Base-by-base conservation (phyloP, 306 rosid genomes). In the Glycyrrhiza uralensis region DNA sequence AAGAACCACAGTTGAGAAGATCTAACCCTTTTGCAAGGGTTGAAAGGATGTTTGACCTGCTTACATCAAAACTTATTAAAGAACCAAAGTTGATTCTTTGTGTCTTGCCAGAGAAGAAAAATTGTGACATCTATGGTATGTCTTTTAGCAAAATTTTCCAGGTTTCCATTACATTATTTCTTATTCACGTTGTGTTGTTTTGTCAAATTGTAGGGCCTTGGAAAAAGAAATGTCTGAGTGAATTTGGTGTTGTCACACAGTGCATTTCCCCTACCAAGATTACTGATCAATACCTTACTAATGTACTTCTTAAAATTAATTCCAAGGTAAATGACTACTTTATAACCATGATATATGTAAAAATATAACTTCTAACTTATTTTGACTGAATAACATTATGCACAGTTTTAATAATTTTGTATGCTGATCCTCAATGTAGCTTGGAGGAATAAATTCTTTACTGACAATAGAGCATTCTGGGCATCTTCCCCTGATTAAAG, bases 371-470 rank as follows among this genome's bases (percentile, higher is more conserved):
- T 39, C 30, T 46, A 51, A 18, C 11, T 29, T 36, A 7, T 19
- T 50, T 44, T 62, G 51, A 54, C 22, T 15, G 26, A 2, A 12
- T 32, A 38, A 29, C 60, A 13, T 56, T 17, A 60, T 67, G 62
- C 36, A 33, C 32, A 51, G 11, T 67, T 70, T 18, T 39, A 12
- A 24, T 77, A 44, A 33, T 57, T 75, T 62, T 56, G 30, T 55
- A 26, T 69, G 20, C 28, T 2, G 74, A 36, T 68, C 75, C 20
- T 74, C 11, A 72, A 15, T 56, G 42, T 75, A 94, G 98, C 94
- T 94, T 72, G 96, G 98, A 33, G 98, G 97, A 75, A 86, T 85
- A 75, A 94, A 94, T 72, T 94, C 96, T 64, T 69, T 94, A 86
- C 81, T 94, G 85, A 87, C 87, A 54, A 47, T 89, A n/a, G 98